Evolutionary conservation across 495 filamentous ascomycete species (phyloP).

Genomic region (Talaromyces proteolyticus): DNA sequence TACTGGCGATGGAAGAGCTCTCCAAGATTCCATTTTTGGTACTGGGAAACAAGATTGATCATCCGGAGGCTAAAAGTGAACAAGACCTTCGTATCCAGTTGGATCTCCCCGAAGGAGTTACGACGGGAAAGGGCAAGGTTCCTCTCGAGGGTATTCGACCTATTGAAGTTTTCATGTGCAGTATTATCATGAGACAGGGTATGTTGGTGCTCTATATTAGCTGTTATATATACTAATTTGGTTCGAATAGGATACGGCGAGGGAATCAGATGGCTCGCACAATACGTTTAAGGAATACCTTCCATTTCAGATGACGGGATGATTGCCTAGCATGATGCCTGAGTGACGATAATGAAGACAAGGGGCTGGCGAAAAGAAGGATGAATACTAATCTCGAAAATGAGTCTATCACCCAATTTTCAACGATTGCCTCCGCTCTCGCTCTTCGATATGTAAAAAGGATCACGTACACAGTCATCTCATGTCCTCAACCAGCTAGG

Average conservation of each 20-base stretch:
- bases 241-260: conserved; percentile 43
- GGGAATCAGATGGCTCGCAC: conserved; percentile 49
- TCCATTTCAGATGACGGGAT: background rate
- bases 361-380: too few species aligned
- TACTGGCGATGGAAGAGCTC: conserved; percentile 89
- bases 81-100: conserved; percentile 87
- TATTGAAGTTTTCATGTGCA: conserved; percentile 99
- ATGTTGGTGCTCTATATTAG: conserved; percentile 18
- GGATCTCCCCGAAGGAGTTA: conserved; percentile 92
- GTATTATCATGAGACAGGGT: conserved; percentile 96
- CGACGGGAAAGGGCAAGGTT: conserved; percentile 96
- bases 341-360: too few species aligned
- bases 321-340: conserved; percentile 6
- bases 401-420: too few species aligned
- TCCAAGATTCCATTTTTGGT: conserved; percentile 91
- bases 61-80: conserved; percentile 90
- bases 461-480: too few species aligned
- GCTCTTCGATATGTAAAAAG: too few species aligned
- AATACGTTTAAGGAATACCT: conserved; percentile 44
- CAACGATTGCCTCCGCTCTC: too few species aligned
- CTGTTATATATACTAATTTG: conserved; percentile 4
- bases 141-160: conserved; percentile 90
- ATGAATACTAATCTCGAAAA: too few species aligned
- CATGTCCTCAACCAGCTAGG: too few species aligned
- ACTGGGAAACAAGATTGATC: conserved; percentile 98